phyloP scores from a whole-genome alignment of 345 rosid species.

The Jatropha curcas region DNA sequence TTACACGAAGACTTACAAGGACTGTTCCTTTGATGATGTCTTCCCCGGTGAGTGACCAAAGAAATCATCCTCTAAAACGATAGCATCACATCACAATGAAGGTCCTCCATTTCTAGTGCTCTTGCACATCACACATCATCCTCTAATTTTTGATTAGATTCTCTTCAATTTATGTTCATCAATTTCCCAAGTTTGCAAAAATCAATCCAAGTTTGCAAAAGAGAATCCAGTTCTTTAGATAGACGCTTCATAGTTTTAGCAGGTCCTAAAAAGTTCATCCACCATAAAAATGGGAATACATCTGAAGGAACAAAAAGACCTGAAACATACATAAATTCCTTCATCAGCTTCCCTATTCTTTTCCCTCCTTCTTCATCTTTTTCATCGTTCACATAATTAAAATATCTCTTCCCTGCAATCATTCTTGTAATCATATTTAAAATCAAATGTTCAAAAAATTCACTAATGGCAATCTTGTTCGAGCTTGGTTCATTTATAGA shows the following conservation, averaged over 20 bases:
- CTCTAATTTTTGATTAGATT: neutral
- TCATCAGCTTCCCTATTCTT: conserved; percentile 27
- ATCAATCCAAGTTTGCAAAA: conserved; percentile 35
- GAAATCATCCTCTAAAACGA: conserved; percentile 19
- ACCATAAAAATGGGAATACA: conserved; percentile 33
- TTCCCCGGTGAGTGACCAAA: conserved; percentile 19
- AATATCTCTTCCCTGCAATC: conserved; percentile 33
- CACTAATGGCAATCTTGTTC: conserved; percentile 14
- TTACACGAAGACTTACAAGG: conserved; percentile 11
- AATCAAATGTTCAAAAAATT: conserved; percentile 12
- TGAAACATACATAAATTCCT: conserved; percentile 28
- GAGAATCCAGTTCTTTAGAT: conserved; percentile 27
- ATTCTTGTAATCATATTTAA: conserved; percentile 25
- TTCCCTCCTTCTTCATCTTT: conserved; percentile 25
- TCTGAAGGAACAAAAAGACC: conserved; percentile 32
- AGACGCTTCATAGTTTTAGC: conserved; percentile 20
- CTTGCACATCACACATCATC: neutral
- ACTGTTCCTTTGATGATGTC: conserved; percentile 27
- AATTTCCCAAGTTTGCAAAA: too few species aligned
- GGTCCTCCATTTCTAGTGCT: conserved; percentile 12
- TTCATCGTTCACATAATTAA: neutral
- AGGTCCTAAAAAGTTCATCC: conserved; percentile 26
- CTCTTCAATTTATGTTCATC: conserved; percentile 31
- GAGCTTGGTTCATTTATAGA: neutral
- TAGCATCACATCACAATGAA: conserved; percentile 28